Base-by-base conservation (phyloP, 2,329 filamentous ascomycete genomes). In the Bipolaris bicolor region DNA sequence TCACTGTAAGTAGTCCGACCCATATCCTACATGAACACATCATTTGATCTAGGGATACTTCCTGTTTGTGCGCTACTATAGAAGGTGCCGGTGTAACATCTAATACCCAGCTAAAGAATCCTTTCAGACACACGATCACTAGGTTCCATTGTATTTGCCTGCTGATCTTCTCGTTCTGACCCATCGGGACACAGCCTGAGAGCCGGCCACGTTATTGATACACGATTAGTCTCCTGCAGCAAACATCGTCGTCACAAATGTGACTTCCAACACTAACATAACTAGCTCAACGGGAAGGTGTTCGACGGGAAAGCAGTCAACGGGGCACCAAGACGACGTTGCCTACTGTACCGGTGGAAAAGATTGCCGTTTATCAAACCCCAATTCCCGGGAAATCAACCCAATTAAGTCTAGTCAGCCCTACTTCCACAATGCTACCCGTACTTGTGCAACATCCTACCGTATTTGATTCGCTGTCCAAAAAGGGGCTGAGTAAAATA, bases 361-460 rank as follows among this genome's bases (percentile, higher is more conserved):
- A 16, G 31, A 33, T 5, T n/a, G 39, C 31, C 6, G 11, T 45
- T n/a, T 22, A 31, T 20, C 16, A 45, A 50, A 16, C n/a, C 39
- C 20, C 16, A 47, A 13, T 29, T n/a, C 22, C 26, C 13, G 20
- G 52, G 39, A 33, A 5, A 13, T n/a, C 9, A 20, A 31, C 7
- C 22, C 49, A 39, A 29, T 22, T 31, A 39, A 36, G 31, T 22
- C 39, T 52, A 58, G 7, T 41, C 11, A 24, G 39, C 5, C 39
- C 18, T 22, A 65, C 51, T 31, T 31, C 26, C 16, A 15, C 29
- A 16, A 46, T 18, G 10, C 26, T 29, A 46, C 2, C n/a, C 16
- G 11, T 6, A n/a, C 31, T 67, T 61, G 68, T 69, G 66, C 59
- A 64, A 66, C 29, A 29, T 39, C 1, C 50, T 65, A 15, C 60